Percentiles rank a stretch among this genome's conserved stretches.
These are phyloP conservation scores for Aleurites moluccanus DNA, from an alignment of 441 rosid genomes.

Conservation along the genomic window DNA sequence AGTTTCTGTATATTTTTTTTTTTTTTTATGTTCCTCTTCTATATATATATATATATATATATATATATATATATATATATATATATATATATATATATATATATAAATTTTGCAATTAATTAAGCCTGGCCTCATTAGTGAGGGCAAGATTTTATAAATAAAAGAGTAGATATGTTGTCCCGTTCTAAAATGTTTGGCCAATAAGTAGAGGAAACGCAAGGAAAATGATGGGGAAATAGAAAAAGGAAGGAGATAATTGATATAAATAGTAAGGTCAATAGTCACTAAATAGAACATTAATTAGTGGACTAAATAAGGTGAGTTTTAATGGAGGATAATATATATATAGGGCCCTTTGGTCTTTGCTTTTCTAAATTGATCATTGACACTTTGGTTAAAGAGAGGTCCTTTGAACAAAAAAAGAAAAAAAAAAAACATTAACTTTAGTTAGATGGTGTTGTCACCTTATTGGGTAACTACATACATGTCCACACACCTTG, in stretches of 20 bases:
- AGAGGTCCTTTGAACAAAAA: background rate
- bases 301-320: constrained; percentile 17
- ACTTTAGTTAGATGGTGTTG: constrained; percentile 28
- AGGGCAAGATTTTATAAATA: background rate
- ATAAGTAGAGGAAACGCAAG: constrained; percentile 22
- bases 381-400: constrained; percentile 6
- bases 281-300: constrained; percentile 16
- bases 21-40: no score
- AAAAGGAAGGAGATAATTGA: constrained; percentile 22
- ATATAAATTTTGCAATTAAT: background rate
- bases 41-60: no score
- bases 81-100: no score
- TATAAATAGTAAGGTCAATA: constrained; percentile 38
- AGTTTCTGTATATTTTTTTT: no score
- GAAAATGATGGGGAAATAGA: constrained; percentile 32
- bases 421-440: no score
- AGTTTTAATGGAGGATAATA: constrained; percentile 1
- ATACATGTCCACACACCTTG: constrained; percentile 29
- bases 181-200: constrained; percentile 20
- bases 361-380: constrained; percentile 26
- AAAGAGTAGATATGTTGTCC: constrained; percentile 18
- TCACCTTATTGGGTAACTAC: constrained; percentile 37
- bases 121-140: background rate
- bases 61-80: no score
- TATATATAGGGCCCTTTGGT: constrained; percentile 22